Conservation (phyloP, 2,329 filamentous ascomycete species). For the Akanthomyces uredinophilus region DNA sequence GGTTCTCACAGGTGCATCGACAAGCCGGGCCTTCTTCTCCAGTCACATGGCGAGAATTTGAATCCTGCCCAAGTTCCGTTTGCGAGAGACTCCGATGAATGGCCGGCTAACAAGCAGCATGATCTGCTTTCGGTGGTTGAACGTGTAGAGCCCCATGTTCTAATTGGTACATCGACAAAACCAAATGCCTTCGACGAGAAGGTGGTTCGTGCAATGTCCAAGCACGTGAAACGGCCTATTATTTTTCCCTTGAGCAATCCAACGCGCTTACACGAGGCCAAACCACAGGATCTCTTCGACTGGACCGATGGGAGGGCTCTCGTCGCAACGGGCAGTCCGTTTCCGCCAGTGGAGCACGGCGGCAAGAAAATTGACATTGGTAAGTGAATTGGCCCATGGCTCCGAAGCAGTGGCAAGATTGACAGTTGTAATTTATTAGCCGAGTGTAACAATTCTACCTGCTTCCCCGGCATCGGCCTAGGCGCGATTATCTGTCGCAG, state of each 20-base stretch:
- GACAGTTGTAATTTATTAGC: constrained; percentile 25
- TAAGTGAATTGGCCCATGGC: background rate
- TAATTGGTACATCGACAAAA: constrained; percentile 79
- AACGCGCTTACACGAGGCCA: constrained; percentile 76
- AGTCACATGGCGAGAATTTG: constrained; percentile 52
- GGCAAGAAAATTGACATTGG: constrained; percentile 46
- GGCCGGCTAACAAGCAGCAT: constrained; percentile 48
- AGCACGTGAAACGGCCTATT: constrained; percentile 66
- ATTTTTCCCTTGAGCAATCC: constrained; percentile 82
- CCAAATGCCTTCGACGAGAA: constrained; percentile 36
- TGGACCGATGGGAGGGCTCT: constrained; percentile 77
- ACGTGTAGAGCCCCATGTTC: constrained; percentile 69
- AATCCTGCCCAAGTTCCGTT: constrained; percentile 58
- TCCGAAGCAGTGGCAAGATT: background rate
- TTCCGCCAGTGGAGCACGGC: constrained; percentile 58
- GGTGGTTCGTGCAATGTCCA: constrained; percentile 45
- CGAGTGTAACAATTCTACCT: constrained; percentile 85
- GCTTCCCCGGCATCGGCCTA: constrained; percentile 81
- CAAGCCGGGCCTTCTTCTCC: constrained; percentile 70
- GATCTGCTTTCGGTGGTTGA: constrained; percentile 63
- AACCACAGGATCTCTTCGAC: constrained; percentile 66
- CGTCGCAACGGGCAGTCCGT: constrained; percentile 79
- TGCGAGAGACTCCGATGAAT: constrained; percentile 59
- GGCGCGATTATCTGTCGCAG: constrained; percentile 69
- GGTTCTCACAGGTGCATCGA: constrained; percentile 55